Base-by-base conservation (phyloP, 768 basidiomycete genomes). In the Mrakia blollopis region DNA sequence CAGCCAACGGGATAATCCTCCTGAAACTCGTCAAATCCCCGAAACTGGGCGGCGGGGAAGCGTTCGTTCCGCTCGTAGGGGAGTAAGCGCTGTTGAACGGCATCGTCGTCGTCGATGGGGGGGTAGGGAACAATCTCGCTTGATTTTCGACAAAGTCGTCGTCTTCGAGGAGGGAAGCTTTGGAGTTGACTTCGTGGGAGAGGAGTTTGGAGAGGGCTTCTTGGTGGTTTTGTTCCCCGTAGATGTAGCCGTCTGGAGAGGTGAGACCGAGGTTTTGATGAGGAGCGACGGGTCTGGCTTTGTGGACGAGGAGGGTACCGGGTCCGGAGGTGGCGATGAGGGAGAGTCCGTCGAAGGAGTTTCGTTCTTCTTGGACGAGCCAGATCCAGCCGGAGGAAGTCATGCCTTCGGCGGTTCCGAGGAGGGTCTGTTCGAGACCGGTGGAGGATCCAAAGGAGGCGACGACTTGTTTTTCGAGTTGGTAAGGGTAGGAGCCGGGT, bases 401-500 rank as follows among this genome's bases (percentile, higher is more conserved):
- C 57, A 78, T 57, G 16, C 77, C 77, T 41, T 71, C 67, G 21
- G 77, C 77, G 30, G 62, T 54, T 14, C 73, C 77, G 44, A 78
- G 35, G 50, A 77, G 61, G 30, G 76, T 77, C 37, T 77, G 76
- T 28, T 77, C 76, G 60, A 77, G 71, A 18, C 72, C 76, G 23
- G 76, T 73, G 37, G 72, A 73, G 25, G 76, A 77, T 5, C 76
- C 76, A 28, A 77, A 77, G 47, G 76, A 77, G n/a, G 76, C 71
- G 37, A 77, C 47, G 57, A 77, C 39, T 28, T 73, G 72, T 54
- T 77, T 52, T 62, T 72, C 71, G 63, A 77, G 28, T 39, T 73
- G 47, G 35, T 52, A 28, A 37, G 76, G 76, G 71, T 77, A 77
- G 25, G 62, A 65, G 28, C 57, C 76, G 21, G 72, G 70, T 44